Conservation (phyloP, 2,329 filamentous ascomycete genomes). For the Cyphellophora europaea region DNA sequence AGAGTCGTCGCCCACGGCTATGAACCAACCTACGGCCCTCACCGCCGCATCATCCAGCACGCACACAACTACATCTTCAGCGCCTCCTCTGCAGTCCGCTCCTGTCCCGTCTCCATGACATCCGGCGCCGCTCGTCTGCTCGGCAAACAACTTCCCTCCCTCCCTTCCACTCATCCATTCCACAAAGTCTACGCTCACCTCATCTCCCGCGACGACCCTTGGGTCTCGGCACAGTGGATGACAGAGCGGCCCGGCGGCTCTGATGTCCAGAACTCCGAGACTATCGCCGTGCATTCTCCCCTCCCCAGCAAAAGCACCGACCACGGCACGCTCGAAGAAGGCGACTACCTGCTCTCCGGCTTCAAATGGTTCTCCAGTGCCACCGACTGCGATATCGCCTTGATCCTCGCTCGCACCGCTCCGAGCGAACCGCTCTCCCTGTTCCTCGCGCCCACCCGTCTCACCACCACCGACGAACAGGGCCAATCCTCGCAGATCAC, state of each 20-base stretch:
- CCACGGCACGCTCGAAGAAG: slow-evolving; percentile 10
- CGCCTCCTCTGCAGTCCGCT: slow-evolving; percentile 45
- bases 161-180: slow-evolving; percentile 16
- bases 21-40: background rate
- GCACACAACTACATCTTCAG: background rate
- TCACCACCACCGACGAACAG: background rate
- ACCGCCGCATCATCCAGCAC: background rate
- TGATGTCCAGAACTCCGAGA: slow-evolving; percentile 27
- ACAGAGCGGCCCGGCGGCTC: slow-evolving; percentile 27
- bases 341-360: slow-evolving; percentile 31
- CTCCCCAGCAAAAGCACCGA: background rate
- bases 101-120: slow-evolving; percentile 57
- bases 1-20: background rate
- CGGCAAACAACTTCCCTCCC: slow-evolving; percentile 3
- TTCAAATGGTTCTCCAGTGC: slow-evolving; percentile 67
- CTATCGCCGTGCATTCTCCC: slow-evolving; percentile 17
- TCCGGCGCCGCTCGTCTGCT: slow-evolving; percentile 28
- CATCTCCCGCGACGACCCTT: slow-evolving; percentile 21
- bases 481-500: slow-evolving; percentile 8
- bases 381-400: slow-evolving; percentile 54
- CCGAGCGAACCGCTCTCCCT: slow-evolving; percentile 40
- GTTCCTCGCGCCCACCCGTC: slow-evolving; percentile 54
- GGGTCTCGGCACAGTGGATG: slow-evolving; percentile 31
- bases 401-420: slow-evolving; percentile 54
- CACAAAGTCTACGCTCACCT: slow-evolving; percentile 20